phyloP scores from a whole-genome alignment of 768 basidiomycete species.

The Mycena capillaripes region DNA sequence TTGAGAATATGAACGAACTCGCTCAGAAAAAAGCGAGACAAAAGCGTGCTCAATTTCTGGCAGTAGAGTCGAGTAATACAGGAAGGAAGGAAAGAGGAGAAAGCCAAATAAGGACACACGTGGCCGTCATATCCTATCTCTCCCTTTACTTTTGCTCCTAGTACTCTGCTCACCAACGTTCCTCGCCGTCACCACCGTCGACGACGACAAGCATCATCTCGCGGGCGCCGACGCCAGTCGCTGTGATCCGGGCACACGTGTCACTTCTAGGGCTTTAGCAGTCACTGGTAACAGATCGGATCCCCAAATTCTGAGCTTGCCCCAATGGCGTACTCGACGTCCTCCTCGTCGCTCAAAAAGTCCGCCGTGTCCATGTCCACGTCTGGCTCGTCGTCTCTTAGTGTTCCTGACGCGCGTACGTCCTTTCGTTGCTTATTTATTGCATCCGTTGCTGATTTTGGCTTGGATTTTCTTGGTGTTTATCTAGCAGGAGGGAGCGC shows the following conservation, averaged over 20 bases:
- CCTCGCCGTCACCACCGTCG: background rate
- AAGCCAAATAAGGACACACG: too few relatives aligned
- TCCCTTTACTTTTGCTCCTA: too few relatives aligned
- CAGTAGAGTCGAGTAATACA: too few relatives aligned
- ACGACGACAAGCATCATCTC: background rate
- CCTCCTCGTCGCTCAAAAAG: conserved; percentile 34
- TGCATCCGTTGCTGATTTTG: background rate
- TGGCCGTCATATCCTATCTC: too few relatives aligned
- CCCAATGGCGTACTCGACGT: conserved; percentile 31
- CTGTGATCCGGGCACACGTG: background rate
- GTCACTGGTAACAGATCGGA: too few relatives aligned
- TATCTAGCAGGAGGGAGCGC: background rate
- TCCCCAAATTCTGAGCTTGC: background rate
- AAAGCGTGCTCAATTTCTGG: too few relatives aligned
- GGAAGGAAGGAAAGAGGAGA: too few relatives aligned
- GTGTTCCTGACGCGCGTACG: conserved; percentile 26
- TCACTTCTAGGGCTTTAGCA: background rate
- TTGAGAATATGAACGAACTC: too few relatives aligned
- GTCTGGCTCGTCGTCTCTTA: conserved; percentile 1
- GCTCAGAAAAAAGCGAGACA: too few relatives aligned
- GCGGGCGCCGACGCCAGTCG: too few relatives aligned
- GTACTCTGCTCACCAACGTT: background rate
- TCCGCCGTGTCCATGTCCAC: conserved; percentile 13
- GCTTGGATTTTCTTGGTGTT: too few relatives aligned
- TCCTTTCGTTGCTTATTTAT: background rate